Evolutionary conservation across 2,329 filamentous ascomycete genomes (phyloP).

Genomic region (Fusarium albidum): DNA sequence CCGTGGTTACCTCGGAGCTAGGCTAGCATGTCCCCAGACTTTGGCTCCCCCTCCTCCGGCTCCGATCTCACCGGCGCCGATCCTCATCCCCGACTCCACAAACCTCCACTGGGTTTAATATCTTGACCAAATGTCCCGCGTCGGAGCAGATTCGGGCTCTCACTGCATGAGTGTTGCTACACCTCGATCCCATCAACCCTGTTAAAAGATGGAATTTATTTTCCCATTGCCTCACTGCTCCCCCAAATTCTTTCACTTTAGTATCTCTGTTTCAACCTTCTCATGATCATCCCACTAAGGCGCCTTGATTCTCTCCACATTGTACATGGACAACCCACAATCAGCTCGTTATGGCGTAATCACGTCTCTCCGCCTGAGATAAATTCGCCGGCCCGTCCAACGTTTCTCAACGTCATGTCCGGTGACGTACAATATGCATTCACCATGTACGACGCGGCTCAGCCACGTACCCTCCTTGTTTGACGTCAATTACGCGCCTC

Average conservation of each 20-base stretch:
- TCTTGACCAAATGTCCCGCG: not conserved
- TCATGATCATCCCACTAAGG: no score
- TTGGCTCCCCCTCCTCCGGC: slow-evolving; percentile 13
- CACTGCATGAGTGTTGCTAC: no score
- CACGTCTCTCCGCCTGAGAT: not conserved
- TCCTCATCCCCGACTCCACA: slow-evolving; percentile 30
- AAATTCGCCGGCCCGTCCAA: slow-evolving; percentile 3
- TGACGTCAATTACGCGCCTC: slow-evolving; percentile 15
- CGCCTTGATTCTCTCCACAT: no score
- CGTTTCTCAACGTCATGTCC: slow-evolving; percentile 8
- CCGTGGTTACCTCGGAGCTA: slow-evolving; percentile 3
- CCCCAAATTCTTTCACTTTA: no score
- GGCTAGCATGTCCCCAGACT: not conserved
- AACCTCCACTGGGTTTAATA: slow-evolving; percentile 14
- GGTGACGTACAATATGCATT: slow-evolving; percentile 24
- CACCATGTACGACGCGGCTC: slow-evolving; percentile 13
- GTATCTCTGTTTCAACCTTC: no score
- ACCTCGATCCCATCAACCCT: no score
- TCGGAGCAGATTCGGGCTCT: not conserved
- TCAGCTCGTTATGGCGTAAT: not conserved
- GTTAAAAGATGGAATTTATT: no score
- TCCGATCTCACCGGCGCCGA: slow-evolving; percentile 32
- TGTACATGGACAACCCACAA: no score
- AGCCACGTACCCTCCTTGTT: slow-evolving; percentile 29
- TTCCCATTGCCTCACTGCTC: no score